A percentile compares a stretch with the other conserved stretches of the same genome.
Conservation (phyloP, 106 monocot species). For the Dendrobium nobile region DNA sequence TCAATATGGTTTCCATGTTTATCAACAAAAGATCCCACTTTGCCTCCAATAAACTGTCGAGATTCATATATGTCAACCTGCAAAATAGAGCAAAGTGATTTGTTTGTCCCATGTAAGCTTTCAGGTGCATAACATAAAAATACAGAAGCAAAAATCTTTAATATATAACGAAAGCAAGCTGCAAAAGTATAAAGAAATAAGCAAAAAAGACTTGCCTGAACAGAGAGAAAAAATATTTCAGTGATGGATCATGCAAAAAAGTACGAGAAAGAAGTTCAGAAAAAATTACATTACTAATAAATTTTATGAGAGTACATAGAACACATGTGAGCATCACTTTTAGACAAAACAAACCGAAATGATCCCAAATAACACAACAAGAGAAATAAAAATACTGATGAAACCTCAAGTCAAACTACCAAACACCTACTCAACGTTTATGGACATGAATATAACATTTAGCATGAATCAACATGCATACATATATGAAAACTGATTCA, state of each 20-base stretch:
- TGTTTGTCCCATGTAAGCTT: background rate
- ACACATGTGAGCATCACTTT: background rate
- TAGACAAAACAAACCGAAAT: background rate
- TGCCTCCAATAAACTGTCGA: conserved; percentile 82
- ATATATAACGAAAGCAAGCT: background rate
- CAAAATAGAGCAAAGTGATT: conserved; percentile 14
- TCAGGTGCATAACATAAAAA: background rate
- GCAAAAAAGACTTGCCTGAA: background rate
- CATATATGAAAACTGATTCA: background rate
- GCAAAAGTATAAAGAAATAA: background rate
- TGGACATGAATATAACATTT: background rate
- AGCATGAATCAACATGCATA: background rate
- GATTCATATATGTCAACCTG: conserved; percentile 98
- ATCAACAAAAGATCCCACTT: conserved; percentile 95
- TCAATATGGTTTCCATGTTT: conserved; percentile 91
- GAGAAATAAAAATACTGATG: background rate
- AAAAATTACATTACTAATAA: background rate
- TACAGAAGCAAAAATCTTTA: background rate
- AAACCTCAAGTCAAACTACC: background rate
- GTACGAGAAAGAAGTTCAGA: background rate
- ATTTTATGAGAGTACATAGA: background rate
- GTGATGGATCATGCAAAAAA: background rate
- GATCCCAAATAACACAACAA: background rate
- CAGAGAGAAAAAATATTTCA: background rate
- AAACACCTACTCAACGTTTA: background rate